phyloP scores from a whole-genome alignment of 192 early-diverging fungal genomes.

The Coemansia sp. region DNA sequence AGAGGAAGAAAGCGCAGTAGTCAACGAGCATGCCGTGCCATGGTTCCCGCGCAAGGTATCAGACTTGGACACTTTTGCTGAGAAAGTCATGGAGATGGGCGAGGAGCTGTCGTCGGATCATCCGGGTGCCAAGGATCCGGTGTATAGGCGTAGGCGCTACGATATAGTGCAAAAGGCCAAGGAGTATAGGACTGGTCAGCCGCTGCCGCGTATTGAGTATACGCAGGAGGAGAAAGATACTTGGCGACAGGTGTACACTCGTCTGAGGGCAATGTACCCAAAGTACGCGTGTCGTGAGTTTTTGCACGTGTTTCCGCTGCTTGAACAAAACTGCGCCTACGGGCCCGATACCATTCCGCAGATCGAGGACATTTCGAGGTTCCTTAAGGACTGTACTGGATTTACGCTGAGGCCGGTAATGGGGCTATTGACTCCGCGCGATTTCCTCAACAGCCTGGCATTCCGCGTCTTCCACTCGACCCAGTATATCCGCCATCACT shows the following conservation, averaged over 20 bases:
- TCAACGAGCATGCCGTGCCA: slow-evolving; percentile 57
- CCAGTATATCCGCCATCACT: slow-evolving; percentile 96
- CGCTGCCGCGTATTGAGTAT: slow-evolving; percentile 83
- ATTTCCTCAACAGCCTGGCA: slow-evolving; percentile 95
- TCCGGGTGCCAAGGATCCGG: slow-evolving; percentile 87
- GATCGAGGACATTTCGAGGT: slow-evolving; percentile 83
- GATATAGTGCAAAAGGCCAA: slow-evolving; percentile 87
- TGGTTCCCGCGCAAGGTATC: slow-evolving; percentile 96
- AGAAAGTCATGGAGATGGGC: slow-evolving; percentile 91
- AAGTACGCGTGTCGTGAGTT: slow-evolving; percentile 93
- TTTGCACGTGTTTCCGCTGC: slow-evolving; percentile 84
- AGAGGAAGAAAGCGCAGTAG: not conserved
- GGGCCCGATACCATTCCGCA: slow-evolving; percentile 86
- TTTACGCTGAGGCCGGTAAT: slow-evolving; percentile 94
- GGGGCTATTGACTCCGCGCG: slow-evolving; percentile 89
- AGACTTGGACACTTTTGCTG: slow-evolving; percentile 91
- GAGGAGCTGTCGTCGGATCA: slow-evolving; percentile 89
- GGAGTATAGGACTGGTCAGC: slow-evolving; percentile 72
- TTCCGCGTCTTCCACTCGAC: slow-evolving; percentile 98
- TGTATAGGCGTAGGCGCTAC: slow-evolving; percentile 79
- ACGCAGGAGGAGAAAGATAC: slow-evolving; percentile 78
- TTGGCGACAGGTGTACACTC: slow-evolving; percentile 82
- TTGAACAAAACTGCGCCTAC: slow-evolving; percentile 92
- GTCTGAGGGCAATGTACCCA: slow-evolving; percentile 74
- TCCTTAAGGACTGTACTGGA: slow-evolving; percentile 91